These are phyloP conservation scores for Paramarasmius palmivorus DNA, from an alignment of 1,284 basidiomycete genomes.

Conservation along the genomic window DNA sequence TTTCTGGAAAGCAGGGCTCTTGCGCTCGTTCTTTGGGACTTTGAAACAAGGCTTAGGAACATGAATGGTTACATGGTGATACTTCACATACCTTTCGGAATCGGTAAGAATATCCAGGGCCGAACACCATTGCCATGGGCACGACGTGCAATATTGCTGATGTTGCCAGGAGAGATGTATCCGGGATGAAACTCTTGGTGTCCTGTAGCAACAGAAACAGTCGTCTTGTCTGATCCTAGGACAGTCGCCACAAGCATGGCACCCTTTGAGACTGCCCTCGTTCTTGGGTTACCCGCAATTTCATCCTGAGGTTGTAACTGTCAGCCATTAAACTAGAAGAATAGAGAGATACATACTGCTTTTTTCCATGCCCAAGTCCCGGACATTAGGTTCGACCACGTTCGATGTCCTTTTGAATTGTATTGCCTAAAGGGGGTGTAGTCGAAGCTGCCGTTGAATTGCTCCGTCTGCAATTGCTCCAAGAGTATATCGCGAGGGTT, in stretches of 20 bases:
- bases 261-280: slow-evolving; percentile 18
- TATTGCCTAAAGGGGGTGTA: too few species aligned
- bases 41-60: background rate
- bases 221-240: slow-evolving; percentile 36
- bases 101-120: too few species aligned
- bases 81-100: slow-evolving; percentile 22
- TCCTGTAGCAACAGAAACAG: slow-evolving; percentile 34
- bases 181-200: too few species aligned
- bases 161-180: too few species aligned
- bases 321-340: background rate
- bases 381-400: too few species aligned
- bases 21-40: background rate
- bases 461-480: slow-evolving; percentile 23
- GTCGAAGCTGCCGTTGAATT: too few species aligned
- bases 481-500: background rate
- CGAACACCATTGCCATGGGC: too few species aligned
- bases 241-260: slow-evolving; percentile 31
- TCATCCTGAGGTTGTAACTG: slow-evolving; percentile 17
- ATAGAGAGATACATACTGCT: slow-evolving; percentile 2
- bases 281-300: slow-evolving; percentile 18
- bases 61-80: too few species aligned
- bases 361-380: slow-evolving; percentile 26
- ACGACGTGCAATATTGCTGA: too few species aligned
- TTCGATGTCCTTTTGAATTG: too few species aligned
- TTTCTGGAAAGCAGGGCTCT: too few species aligned